Percentiles rank a stretch among this genome's conserved stretches.
phyloP scores from a whole-genome alignment of 1,284 basidiomycete species.

The Fomitiporia mediterranea region DNA sequence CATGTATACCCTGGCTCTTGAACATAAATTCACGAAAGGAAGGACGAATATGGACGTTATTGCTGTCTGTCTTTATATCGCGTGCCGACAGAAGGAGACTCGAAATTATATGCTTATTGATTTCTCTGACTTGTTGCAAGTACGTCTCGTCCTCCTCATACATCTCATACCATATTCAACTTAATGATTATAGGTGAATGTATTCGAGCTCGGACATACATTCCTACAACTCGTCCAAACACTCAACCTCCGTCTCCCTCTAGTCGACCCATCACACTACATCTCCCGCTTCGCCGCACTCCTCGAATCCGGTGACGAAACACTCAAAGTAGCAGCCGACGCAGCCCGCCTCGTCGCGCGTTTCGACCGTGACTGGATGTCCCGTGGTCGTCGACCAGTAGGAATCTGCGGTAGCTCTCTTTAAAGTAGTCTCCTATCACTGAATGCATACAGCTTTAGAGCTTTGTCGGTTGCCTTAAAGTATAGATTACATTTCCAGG shows the following conservation, averaged over 20 bases:
- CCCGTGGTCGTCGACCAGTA: constrained; percentile 89
- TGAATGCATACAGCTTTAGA: constrained; percentile 94
- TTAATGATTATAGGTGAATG: constrained; percentile 75
- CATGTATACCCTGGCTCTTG: constrained; percentile 90
- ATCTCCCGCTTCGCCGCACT: constrained; percentile 96
- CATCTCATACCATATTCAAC: no score
- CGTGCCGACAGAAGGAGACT: constrained; percentile 88
- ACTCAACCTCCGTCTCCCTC: constrained; percentile 82
- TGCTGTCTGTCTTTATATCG: constrained; percentile 93
- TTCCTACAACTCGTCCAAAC: constrained; percentile 93
- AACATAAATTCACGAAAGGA: constrained; percentile 92
- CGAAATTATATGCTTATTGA: constrained; percentile 97
- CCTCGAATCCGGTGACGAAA: constrained; percentile 95
- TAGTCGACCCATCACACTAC: constrained; percentile 96
- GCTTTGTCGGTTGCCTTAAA: constrained; percentile 96
- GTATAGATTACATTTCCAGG: constrained; percentile 98
- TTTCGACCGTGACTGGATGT: constrained; percentile 98
- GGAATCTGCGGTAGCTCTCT: constrained; percentile 97
- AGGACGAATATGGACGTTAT: constrained; percentile 90
- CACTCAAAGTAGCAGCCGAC: constrained; percentile 87
- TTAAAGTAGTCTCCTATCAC: no score
- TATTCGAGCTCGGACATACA: constrained; percentile 94
- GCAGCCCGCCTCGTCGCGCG: constrained; percentile 92
- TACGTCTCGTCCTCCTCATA: constrained; percentile 26
- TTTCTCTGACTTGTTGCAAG: constrained; percentile 90